These are phyloP conservation scores for Rugosomyces carneus DNA, from an alignment of 1,284 basidiomycete genomes.

Conservation along the genomic window DNA sequence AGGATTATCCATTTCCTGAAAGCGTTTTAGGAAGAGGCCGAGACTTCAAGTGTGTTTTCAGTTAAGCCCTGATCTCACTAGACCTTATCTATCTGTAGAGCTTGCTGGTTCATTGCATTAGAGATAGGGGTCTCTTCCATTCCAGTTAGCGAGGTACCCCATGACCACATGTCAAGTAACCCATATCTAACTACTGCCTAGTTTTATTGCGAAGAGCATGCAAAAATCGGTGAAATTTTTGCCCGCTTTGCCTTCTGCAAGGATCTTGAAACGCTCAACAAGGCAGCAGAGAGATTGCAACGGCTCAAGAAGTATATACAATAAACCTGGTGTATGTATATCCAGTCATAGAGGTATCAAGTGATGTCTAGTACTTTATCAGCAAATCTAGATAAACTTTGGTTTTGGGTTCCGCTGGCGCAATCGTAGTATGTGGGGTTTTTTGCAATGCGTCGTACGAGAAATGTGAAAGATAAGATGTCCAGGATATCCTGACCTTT, in stretches of 20 bases:
- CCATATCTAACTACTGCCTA: constrained; percentile 24
- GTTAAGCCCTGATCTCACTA: not conserved
- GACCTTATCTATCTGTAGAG: constrained; percentile 36
- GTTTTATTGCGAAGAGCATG: constrained; percentile 89
- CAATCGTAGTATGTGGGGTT: constrained; percentile 90
- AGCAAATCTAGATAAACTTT: constrained; percentile 65
- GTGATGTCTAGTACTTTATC: constrained; percentile 45
- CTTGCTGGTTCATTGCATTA: constrained; percentile 87
- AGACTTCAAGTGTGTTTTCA: constrained; percentile 70
- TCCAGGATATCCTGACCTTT: constrained; percentile 72
- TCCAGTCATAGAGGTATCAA: not conserved
- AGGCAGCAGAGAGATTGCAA: constrained; percentile 74
- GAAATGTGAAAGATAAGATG: constrained; percentile 76
- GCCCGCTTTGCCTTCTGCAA: constrained; percentile 93
- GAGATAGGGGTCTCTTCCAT: constrained; percentile 88
- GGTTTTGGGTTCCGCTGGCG: constrained; percentile 34
- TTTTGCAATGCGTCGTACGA: constrained; percentile 61
- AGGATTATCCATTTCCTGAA: constrained; percentile 77
- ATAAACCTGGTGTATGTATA: not conserved
- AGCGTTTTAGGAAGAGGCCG: constrained; percentile 75
- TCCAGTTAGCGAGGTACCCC: constrained; percentile 85
- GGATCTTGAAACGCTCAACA: constrained; percentile 74
- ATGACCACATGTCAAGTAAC: constrained; percentile 2
- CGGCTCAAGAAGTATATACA: constrained; percentile 64
- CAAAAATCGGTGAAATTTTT: constrained; percentile 79